phyloP scores from a whole-genome alignment of 768 basidiomycete genomes.

The Suillus occidentalis region DNA sequence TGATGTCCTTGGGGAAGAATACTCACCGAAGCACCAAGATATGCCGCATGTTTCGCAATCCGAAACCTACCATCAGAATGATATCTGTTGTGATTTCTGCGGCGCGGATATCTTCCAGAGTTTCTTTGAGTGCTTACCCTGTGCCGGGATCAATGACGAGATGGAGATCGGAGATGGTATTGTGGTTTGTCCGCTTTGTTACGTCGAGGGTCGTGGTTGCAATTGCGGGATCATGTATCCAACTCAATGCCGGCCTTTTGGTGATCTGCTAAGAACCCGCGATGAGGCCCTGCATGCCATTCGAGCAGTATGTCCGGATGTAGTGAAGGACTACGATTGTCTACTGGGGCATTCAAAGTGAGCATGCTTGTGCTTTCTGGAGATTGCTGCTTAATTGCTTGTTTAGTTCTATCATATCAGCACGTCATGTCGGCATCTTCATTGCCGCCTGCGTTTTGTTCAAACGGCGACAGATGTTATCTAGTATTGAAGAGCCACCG shows the following conservation, averaged over 20 bases:
- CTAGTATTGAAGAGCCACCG: constrained; percentile 15
- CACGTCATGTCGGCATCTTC: constrained; percentile 29
- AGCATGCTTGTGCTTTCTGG: constrained; percentile 12
- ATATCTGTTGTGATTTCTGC: constrained; percentile 74
- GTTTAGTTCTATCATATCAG: constrained; percentile 25
- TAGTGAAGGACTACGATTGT: constrained; percentile 11
- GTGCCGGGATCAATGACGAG: constrained; percentile 30
- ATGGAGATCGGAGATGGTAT: constrained; percentile 42
- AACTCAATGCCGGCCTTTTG: constrained; percentile 54
- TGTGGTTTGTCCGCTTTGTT: constrained; percentile 69
- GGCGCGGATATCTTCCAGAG: constrained; percentile 80
- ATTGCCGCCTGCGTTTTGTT: constrained; percentile 31
- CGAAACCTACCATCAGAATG: constrained; percentile 18
- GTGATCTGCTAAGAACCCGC: constrained; percentile 43
- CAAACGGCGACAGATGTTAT: constrained; percentile 20
- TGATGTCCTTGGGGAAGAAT: constrained; percentile 51
- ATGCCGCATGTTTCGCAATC: constrained; percentile 32
- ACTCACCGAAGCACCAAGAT: constrained; percentile 22
- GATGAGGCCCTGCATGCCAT: constrained; percentile 37
- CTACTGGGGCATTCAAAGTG: constrained; percentile 23
- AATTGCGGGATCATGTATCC: constrained; percentile 60
- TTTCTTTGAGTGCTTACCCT: constrained; percentile 68
- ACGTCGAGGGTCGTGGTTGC: constrained; percentile 77
- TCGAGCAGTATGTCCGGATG: constrained; percentile 13
- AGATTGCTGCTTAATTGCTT: constrained; percentile 10